Conservation (phyloP, 129 eudicot species). For the Apium graveolens region DNA sequence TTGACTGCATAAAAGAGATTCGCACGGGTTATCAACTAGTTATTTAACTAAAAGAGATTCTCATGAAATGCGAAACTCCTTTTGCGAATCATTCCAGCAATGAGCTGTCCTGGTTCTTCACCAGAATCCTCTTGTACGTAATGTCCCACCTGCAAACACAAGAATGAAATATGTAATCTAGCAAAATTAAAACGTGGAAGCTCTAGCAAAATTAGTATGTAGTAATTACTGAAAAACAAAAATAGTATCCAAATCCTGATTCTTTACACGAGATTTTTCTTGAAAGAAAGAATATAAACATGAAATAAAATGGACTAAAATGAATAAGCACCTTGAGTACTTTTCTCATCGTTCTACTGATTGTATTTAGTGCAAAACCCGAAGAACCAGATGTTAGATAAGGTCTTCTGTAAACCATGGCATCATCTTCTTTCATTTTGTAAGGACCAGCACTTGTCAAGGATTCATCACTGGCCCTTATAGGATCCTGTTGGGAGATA, state of each 20-base stretch:
- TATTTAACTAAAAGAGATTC: not conserved
- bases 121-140: conserved; percentile 95
- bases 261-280: too few species aligned
- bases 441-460: conserved; percentile 96
- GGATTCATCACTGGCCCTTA: conserved; percentile 96
- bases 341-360: conserved; percentile 84
- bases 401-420: conserved; percentile 97
- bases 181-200: too few species aligned
- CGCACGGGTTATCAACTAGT: too few species aligned
- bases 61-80: conserved; percentile 24
- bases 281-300: not conserved
- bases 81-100: conserved; percentile 65
- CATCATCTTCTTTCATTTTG: conserved; percentile 95
- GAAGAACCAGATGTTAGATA: conserved; percentile 97
- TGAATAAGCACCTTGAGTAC: conserved; percentile 70
- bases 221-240: too few species aligned
- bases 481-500: conserved; percentile 58
- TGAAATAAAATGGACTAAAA: not conserved
- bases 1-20: conserved; percentile 47
- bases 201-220: not conserved
- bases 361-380: conserved; percentile 92
- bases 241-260: not conserved
- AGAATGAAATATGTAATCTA: not conserved
- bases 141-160: conserved; percentile 79
- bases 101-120: conserved; percentile 69